Percentiles rank a stretch among this genome's conserved stretches.
phyloP scores from a whole-genome alignment of 495 filamentous ascomycete species.

The Lophiostoma macrostomum region DNA sequence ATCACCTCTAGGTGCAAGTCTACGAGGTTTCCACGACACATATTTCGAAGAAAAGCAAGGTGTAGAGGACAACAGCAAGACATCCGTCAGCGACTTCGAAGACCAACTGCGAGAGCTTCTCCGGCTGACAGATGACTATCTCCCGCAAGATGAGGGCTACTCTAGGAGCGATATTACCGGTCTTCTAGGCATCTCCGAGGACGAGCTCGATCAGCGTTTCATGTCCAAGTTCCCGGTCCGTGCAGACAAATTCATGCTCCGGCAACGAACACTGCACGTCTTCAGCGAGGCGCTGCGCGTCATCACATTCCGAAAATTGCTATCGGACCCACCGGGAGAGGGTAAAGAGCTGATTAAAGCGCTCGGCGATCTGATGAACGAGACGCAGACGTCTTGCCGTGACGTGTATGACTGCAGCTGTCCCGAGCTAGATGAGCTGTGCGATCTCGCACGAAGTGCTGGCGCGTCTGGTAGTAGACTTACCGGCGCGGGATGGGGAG shows the following conservation, averaged over 20 bases:
- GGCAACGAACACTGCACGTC: slow-evolving; percentile 83
- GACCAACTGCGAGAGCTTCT: slow-evolving; percentile 69
- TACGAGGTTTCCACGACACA: slow-evolving; percentile 80
- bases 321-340: slow-evolving; percentile 46
- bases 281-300: slow-evolving; percentile 87
- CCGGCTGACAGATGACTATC: slow-evolving; percentile 56
- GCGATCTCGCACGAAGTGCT: slow-evolving; percentile 68
- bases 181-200: slow-evolving; percentile 63
- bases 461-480: slow-evolving; percentile 83
- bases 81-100: slow-evolving; percentile 46
- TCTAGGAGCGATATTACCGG: slow-evolving; percentile 81
- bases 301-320: slow-evolving; percentile 71
- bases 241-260: slow-evolving; percentile 82
- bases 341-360: slow-evolving; percentile 61
- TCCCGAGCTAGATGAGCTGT: slow-evolving; percentile 83
- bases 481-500: slow-evolving; percentile 96
- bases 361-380: slow-evolving; percentile 83
- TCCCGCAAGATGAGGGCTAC: slow-evolving; percentile 77
- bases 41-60: slow-evolving; percentile 66
- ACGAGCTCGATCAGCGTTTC: slow-evolving; percentile 69
- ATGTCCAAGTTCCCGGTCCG: slow-evolving; percentile 83
- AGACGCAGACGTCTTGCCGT: slow-evolving; percentile 81
- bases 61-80: slow-evolving; percentile 42
- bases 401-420: slow-evolving; percentile 87
- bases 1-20: slow-evolving; percentile 76